Base-by-base conservation (phyloP, 1,284 basidiomycete genomes). In the Naganishia sp. region DNA sequence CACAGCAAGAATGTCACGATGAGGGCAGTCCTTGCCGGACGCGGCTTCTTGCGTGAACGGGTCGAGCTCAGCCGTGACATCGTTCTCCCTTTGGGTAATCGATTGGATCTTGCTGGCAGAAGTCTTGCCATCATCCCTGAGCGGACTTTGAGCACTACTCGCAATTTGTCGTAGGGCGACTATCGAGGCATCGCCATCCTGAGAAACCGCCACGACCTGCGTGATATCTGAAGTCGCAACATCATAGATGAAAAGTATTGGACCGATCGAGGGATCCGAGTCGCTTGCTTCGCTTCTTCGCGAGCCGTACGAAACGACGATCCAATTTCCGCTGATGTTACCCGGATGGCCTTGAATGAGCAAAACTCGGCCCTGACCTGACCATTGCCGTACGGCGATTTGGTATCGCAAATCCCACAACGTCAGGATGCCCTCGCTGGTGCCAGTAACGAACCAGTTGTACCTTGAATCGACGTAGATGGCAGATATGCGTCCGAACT, bases 371-470 rank as follows among this genome's bases (percentile, higher is more conserved):
- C 86, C 63, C 9, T 57, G 57, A 0, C 87, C 87, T 70, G 87
- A 86, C 94, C 94, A 97, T 57, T 87, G 90, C 75, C 89, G 89
- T 72, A 98, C 81, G 6, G 90, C 80, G n/a, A 98, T 81, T 0
- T 92, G 92, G 71, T 98, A 98, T 2, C 95, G 87, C 59, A 94
- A 85, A 79, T 99, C 95, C 94, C 94, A 98, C 1, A 98, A 83
- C 3, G 88, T 87, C 7, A 98, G 80, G 10, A 88, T 85, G 5
- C 95, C 95, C 1, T 85, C 86, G 2, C 89, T 86, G 0, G 94
- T 95, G 1, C 92, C 94, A 36, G 90, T 87, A 6, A 95, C 82
- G 43, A 94, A 82, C 95, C 95, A 98, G 4, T 89, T 85, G 31
- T 86, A 85, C 71, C 89, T 89, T 31, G 86, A 85, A 74, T 94